phyloP scores from a whole-genome alignment of 352 stramenopile genomes.

The Ophiocytium majus region DNA sequence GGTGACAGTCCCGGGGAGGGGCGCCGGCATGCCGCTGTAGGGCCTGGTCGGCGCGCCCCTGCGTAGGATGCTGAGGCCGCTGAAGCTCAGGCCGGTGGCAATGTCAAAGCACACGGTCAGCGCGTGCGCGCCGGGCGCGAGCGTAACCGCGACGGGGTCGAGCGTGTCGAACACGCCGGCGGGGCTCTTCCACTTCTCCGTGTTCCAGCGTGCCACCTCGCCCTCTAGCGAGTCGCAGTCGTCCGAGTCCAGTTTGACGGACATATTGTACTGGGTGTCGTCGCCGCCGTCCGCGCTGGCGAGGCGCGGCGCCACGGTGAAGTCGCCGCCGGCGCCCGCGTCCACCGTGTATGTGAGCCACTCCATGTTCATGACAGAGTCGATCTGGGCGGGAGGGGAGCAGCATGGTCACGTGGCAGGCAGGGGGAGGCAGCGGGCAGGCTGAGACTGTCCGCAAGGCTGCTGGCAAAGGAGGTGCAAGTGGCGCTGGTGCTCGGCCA shows the following conservation, averaged over 20 bases:
- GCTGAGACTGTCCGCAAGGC: too few species aligned
- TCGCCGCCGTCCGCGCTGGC: not conserved
- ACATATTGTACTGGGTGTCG: not conserved
- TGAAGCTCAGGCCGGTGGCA: not conserved
- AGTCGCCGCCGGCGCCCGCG: not conserved
- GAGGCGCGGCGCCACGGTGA: not conserved
- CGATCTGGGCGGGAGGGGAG: too few species aligned
- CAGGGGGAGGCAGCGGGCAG: too few species aligned
- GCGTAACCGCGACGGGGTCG: not conserved
- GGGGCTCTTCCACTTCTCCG: not conserved
- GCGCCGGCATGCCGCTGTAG: not conserved
- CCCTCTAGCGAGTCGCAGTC: not conserved
- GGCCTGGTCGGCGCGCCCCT: not conserved
- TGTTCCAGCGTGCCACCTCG: not conserved
- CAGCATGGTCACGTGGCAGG: too few species aligned
- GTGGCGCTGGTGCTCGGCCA: too few species aligned
- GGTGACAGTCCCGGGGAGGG: not conserved
- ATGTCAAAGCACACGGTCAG: not conserved
- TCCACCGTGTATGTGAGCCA: not conserved
- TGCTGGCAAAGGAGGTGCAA: too few species aligned
- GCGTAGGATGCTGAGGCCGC: not conserved
- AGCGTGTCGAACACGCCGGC: not conserved
- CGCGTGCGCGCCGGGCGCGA: not conserved
- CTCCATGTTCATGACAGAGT: not conserved
- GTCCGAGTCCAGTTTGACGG: slow-evolving; percentile 1